A percentile compares a stretch with the other conserved stretches of the same genome.
These are phyloP conservation scores for Piedraia hortae DNA, from an alignment of 2,329 filamentous ascomycete species.

Conservation along the genomic window DNA sequence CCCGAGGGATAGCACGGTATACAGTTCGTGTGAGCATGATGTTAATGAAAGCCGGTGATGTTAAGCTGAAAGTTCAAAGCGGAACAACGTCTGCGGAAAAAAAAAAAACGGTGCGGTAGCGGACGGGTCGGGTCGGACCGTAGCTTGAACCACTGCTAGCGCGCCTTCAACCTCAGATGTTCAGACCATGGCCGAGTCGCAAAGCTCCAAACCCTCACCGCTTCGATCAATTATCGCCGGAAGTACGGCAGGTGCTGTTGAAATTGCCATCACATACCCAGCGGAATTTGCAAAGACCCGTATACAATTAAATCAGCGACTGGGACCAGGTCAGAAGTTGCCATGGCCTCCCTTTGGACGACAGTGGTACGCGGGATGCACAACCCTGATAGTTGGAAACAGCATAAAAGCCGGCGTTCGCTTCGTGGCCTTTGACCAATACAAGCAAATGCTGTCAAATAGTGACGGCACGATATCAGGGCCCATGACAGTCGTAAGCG, in stretches of 20 bases:
- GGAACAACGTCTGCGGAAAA: too few species aligned
- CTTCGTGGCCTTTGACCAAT: constrained; percentile 90
- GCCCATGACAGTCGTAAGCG: constrained; percentile 70
- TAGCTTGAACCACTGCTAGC: too few species aligned
- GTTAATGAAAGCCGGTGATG: too few species aligned
- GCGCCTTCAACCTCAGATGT: too few species aligned
- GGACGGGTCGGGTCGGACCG: too few species aligned
- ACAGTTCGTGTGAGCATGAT: too few species aligned
- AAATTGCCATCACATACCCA: constrained; percentile 88
- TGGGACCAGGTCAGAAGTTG: constrained; percentile 60
- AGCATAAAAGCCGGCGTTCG: constrained; percentile 86
- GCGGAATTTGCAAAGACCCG: constrained; percentile 93
- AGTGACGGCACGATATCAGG: constrained; percentile 69
- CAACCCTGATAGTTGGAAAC: constrained; percentile 87
- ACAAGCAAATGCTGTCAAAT: constrained; percentile 60
- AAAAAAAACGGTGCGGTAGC: too few species aligned
- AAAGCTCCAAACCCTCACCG: constrained; percentile 52
- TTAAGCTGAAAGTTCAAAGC: too few species aligned
- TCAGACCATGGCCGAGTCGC: too few species aligned
- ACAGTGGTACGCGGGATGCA: constrained; percentile 96
- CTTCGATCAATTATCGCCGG: constrained; percentile 78
- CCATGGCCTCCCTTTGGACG: constrained; percentile 81
- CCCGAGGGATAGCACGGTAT: too few species aligned
- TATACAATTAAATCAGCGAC: constrained; percentile 66
- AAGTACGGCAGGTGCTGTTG: constrained; percentile 74